A percentile compares a stretch with the other conserved stretches of the same genome.
These are phyloP conservation scores for Metschnikowia arizonensis DNA, from an alignment of 805 yeast species.

Conservation along the genomic window DNA sequence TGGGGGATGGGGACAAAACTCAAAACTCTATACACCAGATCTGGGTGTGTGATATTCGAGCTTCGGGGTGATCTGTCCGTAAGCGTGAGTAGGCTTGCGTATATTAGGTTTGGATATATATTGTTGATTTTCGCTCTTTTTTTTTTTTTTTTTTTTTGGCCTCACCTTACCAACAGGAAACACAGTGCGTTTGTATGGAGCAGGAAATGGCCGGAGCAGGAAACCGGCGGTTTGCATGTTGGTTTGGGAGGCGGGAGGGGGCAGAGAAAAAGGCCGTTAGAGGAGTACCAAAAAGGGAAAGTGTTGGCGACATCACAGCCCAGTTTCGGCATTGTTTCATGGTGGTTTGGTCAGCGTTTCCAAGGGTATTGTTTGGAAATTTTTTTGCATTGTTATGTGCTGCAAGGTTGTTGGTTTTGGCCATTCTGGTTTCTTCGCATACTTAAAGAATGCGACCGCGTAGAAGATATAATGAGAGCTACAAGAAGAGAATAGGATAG, in stretches of 20 bases:
- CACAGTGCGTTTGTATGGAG: neutral
- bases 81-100: slow-evolving; percentile 1
- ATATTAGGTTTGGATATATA: neutral
- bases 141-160: slow-evolving; percentile 4
- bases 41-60: neutral
- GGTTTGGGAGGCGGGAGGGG: neutral
- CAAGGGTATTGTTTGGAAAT: neutral
- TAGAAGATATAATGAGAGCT: no score
- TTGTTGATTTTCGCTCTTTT: slow-evolving; percentile 6
- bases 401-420: neutral
- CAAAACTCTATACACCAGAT: slow-evolving; percentile 2
- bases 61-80: slow-evolving; percentile 1
- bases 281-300: no score
- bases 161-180: neutral
- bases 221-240: neutral
- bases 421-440: neutral
- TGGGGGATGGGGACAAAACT: no score
- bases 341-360: neutral
- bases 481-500: no score
- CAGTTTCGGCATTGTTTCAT: neutral
- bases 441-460: no score
- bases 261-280: neutral
- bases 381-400: neutral
- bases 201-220: neutral
- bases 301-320: no score